Conservation (phyloP, 2,329 filamentous ascomycete genomes). For the Didymella lethalis region DNA sequence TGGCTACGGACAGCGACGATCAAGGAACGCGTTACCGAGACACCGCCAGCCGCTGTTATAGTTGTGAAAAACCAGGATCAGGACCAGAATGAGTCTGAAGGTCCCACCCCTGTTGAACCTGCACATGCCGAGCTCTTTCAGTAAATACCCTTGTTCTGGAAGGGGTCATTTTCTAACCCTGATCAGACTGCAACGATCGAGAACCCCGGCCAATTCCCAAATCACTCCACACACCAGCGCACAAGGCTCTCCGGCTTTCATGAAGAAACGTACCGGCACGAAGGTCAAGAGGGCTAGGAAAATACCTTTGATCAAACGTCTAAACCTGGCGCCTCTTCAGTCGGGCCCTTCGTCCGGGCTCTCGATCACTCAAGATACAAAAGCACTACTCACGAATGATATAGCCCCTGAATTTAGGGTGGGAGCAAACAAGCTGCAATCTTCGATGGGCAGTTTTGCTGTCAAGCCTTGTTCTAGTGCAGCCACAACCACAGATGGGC, state of each 20-base stretch:
- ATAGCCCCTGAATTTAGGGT: background rate
- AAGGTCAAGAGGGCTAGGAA: conserved; percentile 6
- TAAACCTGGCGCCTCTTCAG: conserved; percentile 3
- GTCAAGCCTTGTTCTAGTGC: background rate
- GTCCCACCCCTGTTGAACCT: background rate
- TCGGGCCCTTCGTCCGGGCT: too few species aligned
- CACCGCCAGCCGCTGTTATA: background rate
- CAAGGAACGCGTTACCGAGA: background rate
- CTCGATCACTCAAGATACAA: background rate
- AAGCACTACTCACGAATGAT: background rate
- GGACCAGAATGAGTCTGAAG: background rate
- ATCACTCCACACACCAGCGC: background rate
- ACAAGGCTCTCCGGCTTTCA: background rate
- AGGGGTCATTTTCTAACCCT: background rate
- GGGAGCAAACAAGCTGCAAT: background rate
- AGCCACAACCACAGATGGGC: background rate
- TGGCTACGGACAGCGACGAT: background rate
- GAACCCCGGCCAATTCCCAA: background rate
- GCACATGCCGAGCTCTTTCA: background rate
- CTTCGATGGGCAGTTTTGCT: background rate
- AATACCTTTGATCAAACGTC: background rate
- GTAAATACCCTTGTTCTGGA: background rate
- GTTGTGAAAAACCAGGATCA: too few species aligned
- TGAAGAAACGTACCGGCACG: background rate
- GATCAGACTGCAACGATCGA: background rate